Evolutionary conservation across 805 yeast species (phyloP), one percentile per base, ranked within the genome.

Genomic region (Saccharomycopsis schoenii): DNA sequence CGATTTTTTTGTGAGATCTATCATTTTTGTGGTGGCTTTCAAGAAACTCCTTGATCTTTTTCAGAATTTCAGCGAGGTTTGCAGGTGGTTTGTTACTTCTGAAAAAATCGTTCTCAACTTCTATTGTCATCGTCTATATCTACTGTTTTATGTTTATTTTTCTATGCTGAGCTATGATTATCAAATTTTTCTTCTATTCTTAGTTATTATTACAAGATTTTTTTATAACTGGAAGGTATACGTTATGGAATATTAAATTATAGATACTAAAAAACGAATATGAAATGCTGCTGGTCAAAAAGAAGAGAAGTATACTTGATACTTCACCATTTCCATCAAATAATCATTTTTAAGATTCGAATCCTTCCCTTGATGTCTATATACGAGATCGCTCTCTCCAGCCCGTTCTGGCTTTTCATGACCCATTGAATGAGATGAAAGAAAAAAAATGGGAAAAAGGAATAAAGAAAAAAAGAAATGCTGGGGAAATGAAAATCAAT

Each of bases 61-160:
- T 65, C 52, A 82, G 78, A 34, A 93, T 74, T 57, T 83, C 84
- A 1, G 80, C 80, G 37, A 94, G 76, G 69, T 93, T 90, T 1
- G 76, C 19, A 3, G 65, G 65, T 1, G 62, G 61, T 3, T 59
- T 37, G 42, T 60, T 62, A 25, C 39, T 60, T 21, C 17, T 17
- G 39, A 62, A 62, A 54, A 59, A 62, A 37, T 60, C 61, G 17
- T 55, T 34, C 19, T 62, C 65, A 1, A 39, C 14, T 21, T 25
- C 37, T 15, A 41, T 21, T 2, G 43, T 43, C 36, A 40, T 47
- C 6, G 58, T 56, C 58, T 17, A 14, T 41, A 1, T 41, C 24
- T 40, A 6, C 29, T n/a, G 6, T 8, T 14, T 34, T 36, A 4
- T 37, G 41, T 2, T 36, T 36, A 6, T 36, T n/a, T n/a, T n/a